These are phyloP conservation scores for Steccherinum ochraceum DNA, from an alignment of 768 basidiomycete genomes.

Conservation along the genomic window DNA sequence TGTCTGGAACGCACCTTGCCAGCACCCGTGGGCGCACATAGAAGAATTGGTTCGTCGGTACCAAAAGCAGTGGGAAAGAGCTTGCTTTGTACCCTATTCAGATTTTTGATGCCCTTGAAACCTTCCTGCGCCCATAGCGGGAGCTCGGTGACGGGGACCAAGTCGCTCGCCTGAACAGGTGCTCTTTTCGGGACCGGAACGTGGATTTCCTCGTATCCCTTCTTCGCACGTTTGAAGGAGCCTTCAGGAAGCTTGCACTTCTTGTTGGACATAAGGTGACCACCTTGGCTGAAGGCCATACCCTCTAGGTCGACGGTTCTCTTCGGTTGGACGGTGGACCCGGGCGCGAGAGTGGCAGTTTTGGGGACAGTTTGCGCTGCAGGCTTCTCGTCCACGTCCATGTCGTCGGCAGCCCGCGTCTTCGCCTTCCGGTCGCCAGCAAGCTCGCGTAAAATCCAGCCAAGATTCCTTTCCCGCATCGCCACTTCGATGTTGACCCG, in stretches of 20 bases:
- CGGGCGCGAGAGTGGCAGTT: conserved; percentile 83
- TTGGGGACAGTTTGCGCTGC: conserved; percentile 56
- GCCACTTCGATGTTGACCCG: conserved; percentile 92
- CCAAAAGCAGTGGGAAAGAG: conserved; percentile 91
- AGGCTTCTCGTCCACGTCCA: conserved; percentile 71
- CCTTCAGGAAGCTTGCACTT: conserved; percentile 97
- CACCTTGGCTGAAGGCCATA: conserved; percentile 95
- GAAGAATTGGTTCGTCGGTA: conserved; percentile 87
- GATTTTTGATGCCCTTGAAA: conserved; percentile 67
- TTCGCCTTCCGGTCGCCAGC: conserved; percentile 73
- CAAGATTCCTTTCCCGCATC: conserved; percentile 95
- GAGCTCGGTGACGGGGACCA: conserved; percentile 64
- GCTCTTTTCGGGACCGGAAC: conserved; percentile 89
- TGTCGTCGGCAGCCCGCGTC: conserved; percentile 46
- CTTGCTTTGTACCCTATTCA: conserved; percentile 93
- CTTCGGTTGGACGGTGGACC: conserved; percentile 82
- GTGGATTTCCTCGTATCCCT: conserved; percentile 97
- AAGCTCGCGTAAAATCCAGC: conserved; percentile 90
- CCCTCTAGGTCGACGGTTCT: conserved; percentile 82
- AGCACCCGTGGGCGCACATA: conserved; percentile 97
- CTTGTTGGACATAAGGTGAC: conserved; percentile 97
- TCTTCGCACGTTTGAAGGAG: conserved; percentile 93
- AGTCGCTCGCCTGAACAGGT: conserved; percentile 51
- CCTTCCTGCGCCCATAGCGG: conserved; percentile 87
- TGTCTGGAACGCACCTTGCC: conserved; percentile 85